phyloP scores from a whole-genome alignment of 169 alveolate genomes.

The Babesia bigemina region DNA sequence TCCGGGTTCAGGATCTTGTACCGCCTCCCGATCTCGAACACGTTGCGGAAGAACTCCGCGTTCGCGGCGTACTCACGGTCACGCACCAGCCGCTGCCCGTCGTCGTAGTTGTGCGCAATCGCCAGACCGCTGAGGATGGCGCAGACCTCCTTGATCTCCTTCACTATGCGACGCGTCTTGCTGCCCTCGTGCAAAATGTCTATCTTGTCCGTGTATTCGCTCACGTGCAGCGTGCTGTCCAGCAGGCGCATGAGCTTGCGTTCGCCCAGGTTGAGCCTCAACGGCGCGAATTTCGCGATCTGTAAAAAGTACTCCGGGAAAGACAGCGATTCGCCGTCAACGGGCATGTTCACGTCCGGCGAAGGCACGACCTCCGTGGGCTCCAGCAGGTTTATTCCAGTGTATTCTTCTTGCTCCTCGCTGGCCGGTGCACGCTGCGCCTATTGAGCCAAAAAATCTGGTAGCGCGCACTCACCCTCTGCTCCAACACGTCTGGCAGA shows the following conservation, averaged over 20 bases:
- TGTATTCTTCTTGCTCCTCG: conserved; percentile 21
- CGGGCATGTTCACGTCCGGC: conserved; percentile 7
- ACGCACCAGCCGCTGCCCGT: conserved; percentile 84
- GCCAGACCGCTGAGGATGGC: conserved; percentile 89
- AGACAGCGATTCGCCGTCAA: conserved; percentile 24
- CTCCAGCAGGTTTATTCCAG: conserved; percentile 50
- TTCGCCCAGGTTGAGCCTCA: conserved; percentile 67
- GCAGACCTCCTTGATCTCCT: conserved; percentile 85
- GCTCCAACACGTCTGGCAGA: conserved; percentile 44
- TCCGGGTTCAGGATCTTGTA: conserved; percentile 91
- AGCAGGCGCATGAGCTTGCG: conserved; percentile 82
- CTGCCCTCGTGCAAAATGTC: conserved; percentile 80
- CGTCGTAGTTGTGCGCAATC: conserved; percentile 88
- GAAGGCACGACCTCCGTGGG: not conserved
- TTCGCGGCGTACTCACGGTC: conserved; percentile 81
- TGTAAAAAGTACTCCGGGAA: conserved; percentile 24
- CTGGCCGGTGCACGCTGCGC: conserved; percentile 20
- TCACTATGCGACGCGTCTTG: conserved; percentile 77
- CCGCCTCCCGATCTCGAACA: conserved; percentile 89
- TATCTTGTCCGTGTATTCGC: conserved; percentile 88
- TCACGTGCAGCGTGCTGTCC: conserved; percentile 87
- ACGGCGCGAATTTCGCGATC: conserved; percentile 61
- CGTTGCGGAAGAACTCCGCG: conserved; percentile 82
- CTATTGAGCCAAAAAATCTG: not conserved
- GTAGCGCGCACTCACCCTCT: conserved; percentile 27